A percentile compares a stretch with the other conserved stretches of the same genome.
Evolutionary conservation across 1,284 basidiomycete species (phyloP).

Genomic region (Thelephora terrestris): DNA sequence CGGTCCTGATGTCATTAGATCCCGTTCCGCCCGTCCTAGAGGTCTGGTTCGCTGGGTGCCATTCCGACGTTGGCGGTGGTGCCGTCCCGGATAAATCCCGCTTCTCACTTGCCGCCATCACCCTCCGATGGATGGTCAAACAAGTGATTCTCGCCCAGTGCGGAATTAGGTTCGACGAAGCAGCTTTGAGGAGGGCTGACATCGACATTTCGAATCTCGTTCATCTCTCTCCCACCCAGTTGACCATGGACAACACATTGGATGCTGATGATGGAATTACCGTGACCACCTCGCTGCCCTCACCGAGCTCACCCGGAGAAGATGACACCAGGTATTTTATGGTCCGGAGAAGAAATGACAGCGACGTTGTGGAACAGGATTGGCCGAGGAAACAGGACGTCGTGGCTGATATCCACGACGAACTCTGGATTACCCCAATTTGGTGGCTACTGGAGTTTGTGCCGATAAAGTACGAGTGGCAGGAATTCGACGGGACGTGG

Average conservation of each 20-base stretch:
- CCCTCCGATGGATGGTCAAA: slow-evolving; percentile 69
- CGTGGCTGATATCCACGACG: slow-evolving; percentile 26
- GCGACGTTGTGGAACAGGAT: background rate
- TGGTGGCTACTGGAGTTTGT: slow-evolving; percentile 39
- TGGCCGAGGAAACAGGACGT: slow-evolving; percentile 12
- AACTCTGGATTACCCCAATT: slow-evolving; percentile 17
- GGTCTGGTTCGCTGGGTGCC: slow-evolving; percentile 26
- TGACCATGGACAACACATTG: background rate
- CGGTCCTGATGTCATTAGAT: no score
- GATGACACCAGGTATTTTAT: background rate
- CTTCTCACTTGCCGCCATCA: slow-evolving; percentile 43
- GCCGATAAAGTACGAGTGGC: slow-evolving; percentile 26
- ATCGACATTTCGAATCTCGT: slow-evolving; percentile 12
- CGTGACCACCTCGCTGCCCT: background rate
- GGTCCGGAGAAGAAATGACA: background rate
- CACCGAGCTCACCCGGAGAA: background rate
- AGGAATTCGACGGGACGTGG: slow-evolving; percentile 27
- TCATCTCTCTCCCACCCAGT: background rate
- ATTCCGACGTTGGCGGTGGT: slow-evolving; percentile 62
- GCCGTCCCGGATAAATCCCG: slow-evolving; percentile 32
- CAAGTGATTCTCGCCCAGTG: slow-evolving; percentile 36
- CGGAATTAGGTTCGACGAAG: slow-evolving; percentile 41
- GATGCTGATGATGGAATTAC: no score
- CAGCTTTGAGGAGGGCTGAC: slow-evolving; percentile 25
- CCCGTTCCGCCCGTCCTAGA: slow-evolving; percentile 14